Evolutionary conservation across 352 stramenopile species (phyloP).

Genomic region (Achlya hypogyna): DNA sequence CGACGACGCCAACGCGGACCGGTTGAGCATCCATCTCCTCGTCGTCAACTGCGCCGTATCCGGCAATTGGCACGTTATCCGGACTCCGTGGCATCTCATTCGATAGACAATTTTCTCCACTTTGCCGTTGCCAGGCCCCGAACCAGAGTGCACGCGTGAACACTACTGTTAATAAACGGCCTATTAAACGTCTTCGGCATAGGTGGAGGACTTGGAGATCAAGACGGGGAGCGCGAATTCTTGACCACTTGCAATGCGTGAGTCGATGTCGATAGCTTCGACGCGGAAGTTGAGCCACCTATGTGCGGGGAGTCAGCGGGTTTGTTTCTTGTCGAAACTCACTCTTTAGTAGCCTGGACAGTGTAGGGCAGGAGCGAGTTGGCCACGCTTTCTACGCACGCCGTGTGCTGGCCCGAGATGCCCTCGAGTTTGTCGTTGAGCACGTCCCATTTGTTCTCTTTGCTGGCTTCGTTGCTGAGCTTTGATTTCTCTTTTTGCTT

Average conservation of each 20-base stretch:
- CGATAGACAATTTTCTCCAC: background rate
- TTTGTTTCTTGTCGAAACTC: constrained; percentile 23
- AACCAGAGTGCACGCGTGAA: background rate
- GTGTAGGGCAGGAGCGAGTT: constrained; percentile 69
- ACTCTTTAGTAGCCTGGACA: constrained; percentile 81
- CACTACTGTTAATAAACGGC: background rate
- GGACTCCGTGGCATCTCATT: background rate
- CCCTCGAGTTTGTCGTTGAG: constrained; percentile 68
- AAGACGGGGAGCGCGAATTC: constrained; percentile 77
- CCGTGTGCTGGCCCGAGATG: constrained; percentile 68
- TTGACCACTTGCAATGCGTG: constrained; percentile 66
- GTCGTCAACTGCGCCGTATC: background rate
- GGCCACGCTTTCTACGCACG: constrained; percentile 44
- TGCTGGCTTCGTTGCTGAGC: constrained; percentile 39
- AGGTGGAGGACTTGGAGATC: constrained; percentile 79
- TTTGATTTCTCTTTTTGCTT: constrained; percentile 31
- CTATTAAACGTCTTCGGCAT: constrained; percentile 73
- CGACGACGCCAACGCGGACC: constrained; percentile 70
- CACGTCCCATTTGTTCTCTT: constrained; percentile 61
- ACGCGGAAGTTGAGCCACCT: constrained; percentile 83
- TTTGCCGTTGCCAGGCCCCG: background rate
- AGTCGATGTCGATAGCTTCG: constrained; percentile 76
- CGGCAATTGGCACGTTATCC: background rate
- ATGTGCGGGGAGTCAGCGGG: constrained; percentile 10
- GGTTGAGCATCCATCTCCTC: constrained; percentile 72